Evolutionary conservation across 352 stramenopile species (phyloP), one percentile per base, ranked within the genome.

Genomic region (Phytophthora palmivora): DNA sequence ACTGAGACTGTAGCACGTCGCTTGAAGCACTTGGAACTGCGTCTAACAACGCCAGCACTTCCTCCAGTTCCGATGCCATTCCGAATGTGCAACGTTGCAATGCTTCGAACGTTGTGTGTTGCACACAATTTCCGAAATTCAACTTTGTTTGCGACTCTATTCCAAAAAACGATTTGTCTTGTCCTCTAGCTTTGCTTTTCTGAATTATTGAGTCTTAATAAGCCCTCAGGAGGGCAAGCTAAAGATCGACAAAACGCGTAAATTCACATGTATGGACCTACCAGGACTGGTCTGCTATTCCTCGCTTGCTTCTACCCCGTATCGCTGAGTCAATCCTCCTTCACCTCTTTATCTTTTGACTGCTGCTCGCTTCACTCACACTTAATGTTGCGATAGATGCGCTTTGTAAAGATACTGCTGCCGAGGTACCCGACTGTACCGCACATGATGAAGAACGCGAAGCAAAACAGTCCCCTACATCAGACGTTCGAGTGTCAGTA

Each of bases 371-470:
- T 61, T 87, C 89, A 98, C 58, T 98, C 95, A 63, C 96, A 88
- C 74, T 98, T 98, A 63, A 98, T 97, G 70, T 98, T 97, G 41
- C 88, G 80, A 74, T 98, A 98, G 62, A 98, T 98, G 38, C 88
- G 87, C 62, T 93, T 94, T 15, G 98, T 97, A 74, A 98, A 98
- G 6, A 97, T 63, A 41, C 84, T 97, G 52, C 92, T 96, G 28
- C 92, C 93, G 49, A 93, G 75, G 48, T 97, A 96, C 19, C 91
- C 93, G 48, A 98, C 87, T 49, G 89, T 93, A 34, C 93, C 94
- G 51, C 87, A 98, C 78, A 98, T 96, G 67, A 98, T 92, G 57
- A 93, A 96, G 42, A 98, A 95, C 14, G 79, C 72, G 59, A 94
- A 90, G 63, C 92, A 98, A 67, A 98, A 98, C 16, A 98, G 61